phyloP scores from a whole-genome alignment of 768 basidiomycete species.

The Cystoderma amianthinum region DNA sequence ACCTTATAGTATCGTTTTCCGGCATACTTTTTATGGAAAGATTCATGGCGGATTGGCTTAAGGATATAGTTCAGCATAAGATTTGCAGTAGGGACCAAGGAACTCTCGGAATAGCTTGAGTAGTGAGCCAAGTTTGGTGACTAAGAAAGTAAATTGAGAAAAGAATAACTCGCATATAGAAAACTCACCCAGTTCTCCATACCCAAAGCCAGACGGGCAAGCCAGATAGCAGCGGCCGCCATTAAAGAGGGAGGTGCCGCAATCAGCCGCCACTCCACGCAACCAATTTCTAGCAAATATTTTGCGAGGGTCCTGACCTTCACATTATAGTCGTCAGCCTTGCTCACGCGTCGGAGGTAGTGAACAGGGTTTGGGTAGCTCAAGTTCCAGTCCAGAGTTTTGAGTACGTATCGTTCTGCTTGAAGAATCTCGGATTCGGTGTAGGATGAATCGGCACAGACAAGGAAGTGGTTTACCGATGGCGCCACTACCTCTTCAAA shows the following conservation, averaged over 20 bases:
- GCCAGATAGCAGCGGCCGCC: slow-evolving; percentile 87
- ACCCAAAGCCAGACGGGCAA: slow-evolving; percentile 77
- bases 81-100: slow-evolving; percentile 82
- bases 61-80: slow-evolving; percentile 91
- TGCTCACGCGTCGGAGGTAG: slow-evolving; percentile 86
- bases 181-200: slow-evolving; percentile 81
- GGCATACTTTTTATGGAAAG: slow-evolving; percentile 93
- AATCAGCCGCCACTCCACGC: slow-evolving; percentile 83
- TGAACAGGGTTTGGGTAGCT: slow-evolving; percentile 93
- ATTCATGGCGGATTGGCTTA: slow-evolving; percentile 70
- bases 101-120: slow-evolving; percentile 84
- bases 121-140: slow-evolving; percentile 89
- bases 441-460: slow-evolving; percentile 82
- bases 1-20: slow-evolving; percentile 89
- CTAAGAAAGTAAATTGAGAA: slow-evolving; percentile 19
- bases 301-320: slow-evolving; percentile 89
- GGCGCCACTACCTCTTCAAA: slow-evolving; percentile 95
- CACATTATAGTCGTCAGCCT: slow-evolving; percentile 95
- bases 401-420: slow-evolving; percentile 85
- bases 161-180: slow-evolving; percentile 3
- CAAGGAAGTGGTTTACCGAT: slow-evolving; percentile 82
- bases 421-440: slow-evolving; percentile 67
- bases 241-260: slow-evolving; percentile 77
- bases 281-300: slow-evolving; percentile 88
- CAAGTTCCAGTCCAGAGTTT: slow-evolving; percentile 90